Evolutionary conservation across 257 asterid genomes (phyloP), one percentile per base, ranked within the genome.

Genomic region (Ligustrum vulgare): DNA sequence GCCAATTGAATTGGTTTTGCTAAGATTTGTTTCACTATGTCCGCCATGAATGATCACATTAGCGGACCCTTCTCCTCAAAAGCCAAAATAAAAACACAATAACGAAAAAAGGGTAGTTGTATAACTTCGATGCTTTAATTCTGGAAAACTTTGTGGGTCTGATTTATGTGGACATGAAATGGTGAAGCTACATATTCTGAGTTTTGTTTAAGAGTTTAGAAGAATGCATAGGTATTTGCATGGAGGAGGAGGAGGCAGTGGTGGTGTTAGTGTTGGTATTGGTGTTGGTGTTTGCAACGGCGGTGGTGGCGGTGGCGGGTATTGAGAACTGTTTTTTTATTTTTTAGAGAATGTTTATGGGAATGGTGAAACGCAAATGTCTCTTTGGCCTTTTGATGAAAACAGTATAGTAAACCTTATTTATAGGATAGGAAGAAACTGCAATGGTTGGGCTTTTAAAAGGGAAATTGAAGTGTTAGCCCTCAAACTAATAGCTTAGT

Each of bases 1-100:
- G 96, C 97, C 71, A 81, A 81, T 35, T 89, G 92, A 8, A 91
- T 88, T 22, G 92, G 92, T 54, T 86, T 87, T 2, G 89, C 80
- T 16, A 88, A 86, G 85, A 90, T 88, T 76, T 88, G 86, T 66
- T 88, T 86, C 47, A 88, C 96, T 28, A 85, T 85, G 88, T 90
- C 93, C 89, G 93, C 93, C 96, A 90, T 90, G 47, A 41, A 41
- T 11, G 41, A 36, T 81, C 73, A 72, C 86, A 60, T 22, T 60
- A 77, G 87, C 92, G 87, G 91, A 87, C 89, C 79, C 71, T 74
- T 36, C 68, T 67, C 69, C 51, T 79, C 45, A 79, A 43, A 56
- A 22, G 49, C 25, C 16, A 31, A 23, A 67, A 23, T 25, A 25
- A 5, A 20, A 47, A 16, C n/a, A 31, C 56, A 49, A 75, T 6